Conservation (phyloP, 805 yeast genomes). For the Cyberlindnera suaveolens region DNA sequence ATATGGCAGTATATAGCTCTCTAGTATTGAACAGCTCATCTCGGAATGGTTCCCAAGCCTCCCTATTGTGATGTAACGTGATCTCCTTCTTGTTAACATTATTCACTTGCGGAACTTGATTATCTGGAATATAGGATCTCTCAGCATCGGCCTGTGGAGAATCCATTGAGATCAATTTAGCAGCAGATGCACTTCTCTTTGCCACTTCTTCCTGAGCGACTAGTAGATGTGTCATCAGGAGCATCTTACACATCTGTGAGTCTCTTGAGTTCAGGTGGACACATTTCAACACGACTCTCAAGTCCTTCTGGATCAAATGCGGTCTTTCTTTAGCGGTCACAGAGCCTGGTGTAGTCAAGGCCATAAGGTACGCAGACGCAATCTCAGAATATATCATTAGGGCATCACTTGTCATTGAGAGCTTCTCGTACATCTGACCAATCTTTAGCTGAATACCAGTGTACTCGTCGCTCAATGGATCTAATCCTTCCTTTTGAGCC, state of each 20-base stretch:
- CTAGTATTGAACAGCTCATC: conserved; percentile 75
- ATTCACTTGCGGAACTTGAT: not conserved
- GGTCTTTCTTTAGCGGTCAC: conserved; percentile 34
- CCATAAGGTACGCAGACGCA: conserved; percentile 50
- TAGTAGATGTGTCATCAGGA: conserved; percentile 54
- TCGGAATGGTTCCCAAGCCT: conserved; percentile 66
- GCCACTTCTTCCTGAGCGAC: conserved; percentile 64
- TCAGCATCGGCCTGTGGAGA: conserved; percentile 1
- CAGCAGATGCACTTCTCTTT: conserved; percentile 30
- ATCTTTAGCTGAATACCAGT: conserved; percentile 86
- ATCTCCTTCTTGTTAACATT: conserved; percentile 2
- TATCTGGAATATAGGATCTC: conserved; percentile 7
- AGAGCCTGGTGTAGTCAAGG: conserved; percentile 37
- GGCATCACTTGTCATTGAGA: conserved; percentile 59
- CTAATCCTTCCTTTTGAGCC: conserved; percentile 50
- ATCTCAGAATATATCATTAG: conserved; percentile 61
- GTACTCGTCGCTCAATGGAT: conserved; percentile 65
- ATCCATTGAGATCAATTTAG: conserved; percentile 27
- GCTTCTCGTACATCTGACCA: conserved; percentile 78
- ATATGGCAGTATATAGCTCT: conserved; percentile 68
- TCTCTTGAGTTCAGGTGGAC: conserved; percentile 48
- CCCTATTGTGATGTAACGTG: conserved; percentile 33
- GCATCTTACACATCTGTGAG: conserved; percentile 46
- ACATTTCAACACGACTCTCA: conserved; percentile 62
- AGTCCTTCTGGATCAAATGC: conserved; percentile 61